Conservation (phyloP, 805 yeast species). For the Starmerella apicola region DNA sequence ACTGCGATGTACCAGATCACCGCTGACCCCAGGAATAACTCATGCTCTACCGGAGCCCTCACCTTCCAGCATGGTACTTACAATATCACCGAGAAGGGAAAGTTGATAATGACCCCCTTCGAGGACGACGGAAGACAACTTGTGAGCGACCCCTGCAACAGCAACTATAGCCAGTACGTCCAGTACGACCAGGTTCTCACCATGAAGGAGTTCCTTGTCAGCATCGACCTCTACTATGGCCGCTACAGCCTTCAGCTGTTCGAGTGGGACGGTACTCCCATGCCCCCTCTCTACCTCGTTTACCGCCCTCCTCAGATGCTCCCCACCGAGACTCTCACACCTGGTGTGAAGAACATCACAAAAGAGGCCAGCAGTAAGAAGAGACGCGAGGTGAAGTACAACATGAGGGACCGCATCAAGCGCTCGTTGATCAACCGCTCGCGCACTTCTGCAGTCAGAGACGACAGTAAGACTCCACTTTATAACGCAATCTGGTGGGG, state of each 20-base stretch:
- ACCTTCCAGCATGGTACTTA: slow-evolving; percentile 86
- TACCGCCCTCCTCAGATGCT: slow-evolving; percentile 93
- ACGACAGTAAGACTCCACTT: slow-evolving; percentile 11
- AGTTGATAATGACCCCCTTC: slow-evolving; percentile 58
- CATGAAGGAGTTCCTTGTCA: slow-evolving; percentile 46
- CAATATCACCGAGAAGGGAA: slow-evolving; percentile 47
- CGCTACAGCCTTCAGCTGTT: slow-evolving; percentile 60
- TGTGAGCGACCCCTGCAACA: slow-evolving; percentile 66
- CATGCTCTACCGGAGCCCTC: slow-evolving; percentile 72
- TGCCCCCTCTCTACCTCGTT: slow-evolving; percentile 84
- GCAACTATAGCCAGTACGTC: slow-evolving; percentile 40
- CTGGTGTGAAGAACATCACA: slow-evolving; percentile 35
- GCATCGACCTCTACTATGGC: slow-evolving; percentile 72
- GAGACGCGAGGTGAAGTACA: slow-evolving; percentile 9
- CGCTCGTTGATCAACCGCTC: slow-evolving; percentile 69
- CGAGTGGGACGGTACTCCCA: slow-evolving; percentile 57
- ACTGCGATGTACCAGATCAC: slow-evolving; percentile 72
- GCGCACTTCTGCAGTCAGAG: slow-evolving; percentile 51
- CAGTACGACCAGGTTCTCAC: slow-evolving; percentile 59
- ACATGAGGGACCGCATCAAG: slow-evolving; percentile 35
- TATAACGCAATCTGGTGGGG: slow-evolving; percentile 30
- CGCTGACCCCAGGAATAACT: slow-evolving; percentile 37
- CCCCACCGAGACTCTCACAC: slow-evolving; percentile 84
- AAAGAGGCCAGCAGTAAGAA: slow-evolving; percentile 2
- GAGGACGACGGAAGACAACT: slow-evolving; percentile 87